phyloP scores from a whole-genome alignment of 331 rosid genomes.

The Phaseolus coccineus region DNA sequence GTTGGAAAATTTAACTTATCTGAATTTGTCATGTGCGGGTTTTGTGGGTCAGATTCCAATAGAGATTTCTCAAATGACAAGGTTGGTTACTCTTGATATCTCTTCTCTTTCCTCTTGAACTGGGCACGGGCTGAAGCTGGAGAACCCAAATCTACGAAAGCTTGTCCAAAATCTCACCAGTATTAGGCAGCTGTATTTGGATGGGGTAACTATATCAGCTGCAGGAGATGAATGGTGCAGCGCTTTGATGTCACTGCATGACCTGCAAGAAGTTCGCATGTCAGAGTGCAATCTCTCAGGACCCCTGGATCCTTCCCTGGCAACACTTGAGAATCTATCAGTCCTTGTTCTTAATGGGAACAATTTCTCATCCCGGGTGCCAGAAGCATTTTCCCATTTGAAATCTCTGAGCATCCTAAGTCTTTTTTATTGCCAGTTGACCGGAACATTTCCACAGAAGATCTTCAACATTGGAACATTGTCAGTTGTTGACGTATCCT shows the following conservation, averaged over 20 bases:
- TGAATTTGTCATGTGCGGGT: slow-evolving; percentile 55
- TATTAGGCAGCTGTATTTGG: slow-evolving; percentile 52
- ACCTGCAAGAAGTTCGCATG: slow-evolving; percentile 53
- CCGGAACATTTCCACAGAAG: slow-evolving; percentile 53
- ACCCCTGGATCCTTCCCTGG: slow-evolving; percentile 42
- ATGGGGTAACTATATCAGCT: slow-evolving; percentile 53
- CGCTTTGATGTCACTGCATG: slow-evolving; percentile 36
- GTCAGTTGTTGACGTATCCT: slow-evolving; percentile 42
- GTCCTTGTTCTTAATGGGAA: slow-evolving; percentile 34
- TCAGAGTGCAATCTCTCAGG: slow-evolving; percentile 43
- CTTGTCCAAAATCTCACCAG: slow-evolving; percentile 46
- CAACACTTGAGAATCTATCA: slow-evolving; percentile 46
- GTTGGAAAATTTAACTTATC: slow-evolving; percentile 42
- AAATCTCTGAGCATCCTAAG: slow-evolving; percentile 42
- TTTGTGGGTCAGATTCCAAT: slow-evolving; percentile 60
- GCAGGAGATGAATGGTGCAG: slow-evolving; percentile 54
- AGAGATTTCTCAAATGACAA: slow-evolving; percentile 54
- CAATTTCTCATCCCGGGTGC: slow-evolving; percentile 48
- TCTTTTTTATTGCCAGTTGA: neutral
- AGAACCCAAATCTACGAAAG: slow-evolving; percentile 44
- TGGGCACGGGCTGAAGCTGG: slow-evolving; percentile 46
- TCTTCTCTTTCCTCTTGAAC: slow-evolving; percentile 40
- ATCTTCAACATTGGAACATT: slow-evolving; percentile 49
- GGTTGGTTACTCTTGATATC: slow-evolving; percentile 65
- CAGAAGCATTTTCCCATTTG: slow-evolving; percentile 47